Base-by-base conservation (phyloP, 2,329 filamentous ascomycete genomes). In the Penicillium sp. region DNA sequence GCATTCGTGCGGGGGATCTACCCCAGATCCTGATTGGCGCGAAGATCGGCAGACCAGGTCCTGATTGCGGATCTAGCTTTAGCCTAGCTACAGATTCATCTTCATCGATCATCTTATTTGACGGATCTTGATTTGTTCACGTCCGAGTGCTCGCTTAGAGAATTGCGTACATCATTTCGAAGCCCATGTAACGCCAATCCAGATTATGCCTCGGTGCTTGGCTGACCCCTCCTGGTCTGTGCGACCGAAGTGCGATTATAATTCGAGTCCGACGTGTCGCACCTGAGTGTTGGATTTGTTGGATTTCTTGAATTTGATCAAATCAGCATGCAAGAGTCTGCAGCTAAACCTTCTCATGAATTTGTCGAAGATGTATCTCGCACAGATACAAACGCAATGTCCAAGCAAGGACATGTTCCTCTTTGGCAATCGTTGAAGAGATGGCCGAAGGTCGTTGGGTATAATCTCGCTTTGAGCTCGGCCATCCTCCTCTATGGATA, bases 401-500 rank as follows among this genome's bases (percentile, higher is more conserved):
- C 32, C 6, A 8, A 33, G 4, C 46, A 43, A 12, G 17, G 12
- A 10, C 49, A 61, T 15, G 37, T 44, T 7, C 55, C 59, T 8
- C 37, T 62, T 2, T 57, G 53, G 59, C 45, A 59, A 5, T 52
- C 53, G 6, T 5, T 62, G 26, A 62, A 48, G 32, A 49, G 27
- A 54, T 59, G 48, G 30, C 55, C 51, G 2, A 51, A 46, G 23
- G 48, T 62, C 1, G 43, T 62, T 9, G 50, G 40, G 1, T 62
- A 62, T n/a, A 55, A 52, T 27, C 37, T 62, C 2, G 55, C 57
- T 0, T 21, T 62, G 21, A 62, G 59, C 36, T 60, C 59, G 2
- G 59, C 59, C 1, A 60, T 62, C 18, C 49, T 67, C 7, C 55
- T 68, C 4, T 65, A 65, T 20, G 65, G 65, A 21, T 68, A 64